phyloP scores from a whole-genome alignment of 441 rosid species.

The Viola pubescens region DNA sequence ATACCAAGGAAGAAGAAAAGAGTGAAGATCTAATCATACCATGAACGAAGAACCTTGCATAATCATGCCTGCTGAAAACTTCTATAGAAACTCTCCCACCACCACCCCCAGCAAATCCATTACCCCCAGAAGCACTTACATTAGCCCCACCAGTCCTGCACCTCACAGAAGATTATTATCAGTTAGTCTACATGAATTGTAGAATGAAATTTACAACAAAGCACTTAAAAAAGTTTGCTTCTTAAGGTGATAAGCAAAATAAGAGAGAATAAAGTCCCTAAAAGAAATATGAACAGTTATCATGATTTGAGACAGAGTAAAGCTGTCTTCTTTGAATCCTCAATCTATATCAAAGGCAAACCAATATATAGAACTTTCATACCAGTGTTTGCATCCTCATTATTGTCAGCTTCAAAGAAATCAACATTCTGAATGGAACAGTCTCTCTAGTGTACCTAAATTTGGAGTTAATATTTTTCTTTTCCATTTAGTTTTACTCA shows the following conservation, averaged over 20 bases:
- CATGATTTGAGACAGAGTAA: too few relatives aligned
- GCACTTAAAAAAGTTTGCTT: background rate
- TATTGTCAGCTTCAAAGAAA: too few relatives aligned
- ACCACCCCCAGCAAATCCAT: constrained; percentile 78
- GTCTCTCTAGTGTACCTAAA: too few relatives aligned
- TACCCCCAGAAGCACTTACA: constrained; percentile 60
- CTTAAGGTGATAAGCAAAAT: background rate
- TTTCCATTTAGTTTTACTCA: too few relatives aligned
- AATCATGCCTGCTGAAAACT: constrained; percentile 68
- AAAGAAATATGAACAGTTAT: too few relatives aligned
- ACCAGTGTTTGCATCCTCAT: too few relatives aligned
- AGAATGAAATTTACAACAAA: constrained; percentile 5
- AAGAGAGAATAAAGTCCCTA: too few relatives aligned
- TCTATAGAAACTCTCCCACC: constrained; percentile 69
- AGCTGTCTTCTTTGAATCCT: too few relatives aligned
- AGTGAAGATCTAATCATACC: constrained; percentile 29
- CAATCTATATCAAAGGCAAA: too few relatives aligned
- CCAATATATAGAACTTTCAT: too few relatives aligned
- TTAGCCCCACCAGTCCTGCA: constrained; percentile 55
- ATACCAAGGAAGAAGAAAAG: background rate
- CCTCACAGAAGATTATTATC: constrained; percentile 16
- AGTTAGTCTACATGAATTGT: constrained; percentile 9
- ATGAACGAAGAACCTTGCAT: constrained; percentile 36
- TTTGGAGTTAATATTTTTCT: too few relatives aligned
- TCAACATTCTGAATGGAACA: too few relatives aligned